Base-by-base conservation (phyloP, 371 early-diverging fungal species). In the Apophysomyces trapeziformis region DNA sequence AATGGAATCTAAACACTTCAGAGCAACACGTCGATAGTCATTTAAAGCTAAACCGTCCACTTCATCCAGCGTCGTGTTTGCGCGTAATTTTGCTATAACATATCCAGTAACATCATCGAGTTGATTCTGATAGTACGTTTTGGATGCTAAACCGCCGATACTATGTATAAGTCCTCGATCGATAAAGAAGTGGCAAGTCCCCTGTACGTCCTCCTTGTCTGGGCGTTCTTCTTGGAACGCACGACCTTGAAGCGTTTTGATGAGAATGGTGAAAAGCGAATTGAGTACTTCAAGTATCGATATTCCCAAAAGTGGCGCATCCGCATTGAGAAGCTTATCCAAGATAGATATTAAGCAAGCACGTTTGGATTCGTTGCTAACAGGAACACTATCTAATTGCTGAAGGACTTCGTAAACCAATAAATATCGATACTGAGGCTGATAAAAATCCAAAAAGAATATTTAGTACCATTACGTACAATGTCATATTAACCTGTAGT, bases 271-370 rank as follows among this genome's bases (percentile, higher is more conserved):
- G 35, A 92, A 85, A 1, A 96, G 77, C 5, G 90, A 85, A 57
- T 93, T 91, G 56, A 95, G 74, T 0, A 95, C 87, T 73, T 96
- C 97, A 62, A 94, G 77, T 0, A 92, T 89, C 1, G 95, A 92
- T 39, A 96, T 80, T 26, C 95, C 94, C 9, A 88, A 87, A 41
- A 92, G 72, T 5, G 86, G 84, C 43, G 80, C 72, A 21, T 83
- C 77, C 5, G 83, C 77, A 26, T 80, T 81, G 36, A 92, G 68
- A 5, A 91, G 73, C 1, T 82, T 75, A 16, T 85, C 82, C 9
- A 92, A 67, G n/a, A 85, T 77, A 3, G 77, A 72, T 7, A 90
- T 75, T n/a, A 92, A 69, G 0, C 87, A 81, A 5, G 80, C 82
- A 44, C 84, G 82, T 65, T 86, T 86, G 50, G 75, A 73, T 2